Conservation (phyloP, 306 rosid species). For the Inga oerstediana region DNA sequence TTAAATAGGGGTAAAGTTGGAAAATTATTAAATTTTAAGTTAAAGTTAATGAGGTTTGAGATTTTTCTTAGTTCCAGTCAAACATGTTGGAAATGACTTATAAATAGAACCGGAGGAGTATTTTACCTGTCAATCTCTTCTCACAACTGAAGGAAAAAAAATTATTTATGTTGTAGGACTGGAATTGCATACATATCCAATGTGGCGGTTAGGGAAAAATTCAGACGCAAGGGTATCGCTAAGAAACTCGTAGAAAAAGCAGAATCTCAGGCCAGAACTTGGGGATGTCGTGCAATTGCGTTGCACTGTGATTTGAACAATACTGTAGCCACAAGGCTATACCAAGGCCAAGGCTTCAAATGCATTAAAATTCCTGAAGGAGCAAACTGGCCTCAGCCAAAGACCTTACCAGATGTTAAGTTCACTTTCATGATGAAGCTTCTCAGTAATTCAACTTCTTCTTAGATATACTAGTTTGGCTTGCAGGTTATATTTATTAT, state of each 20-base stretch:
- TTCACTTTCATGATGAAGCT: slow-evolving; percentile 98
- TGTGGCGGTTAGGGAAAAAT: slow-evolving; percentile 92
- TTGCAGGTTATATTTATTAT: slow-evolving; percentile 15
- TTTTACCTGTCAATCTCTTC: slow-evolving; percentile 14
- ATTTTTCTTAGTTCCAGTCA: no score
- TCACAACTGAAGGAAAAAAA: not conserved
- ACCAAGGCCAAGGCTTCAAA: slow-evolving; percentile 82
- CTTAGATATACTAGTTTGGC: slow-evolving; percentile 39
- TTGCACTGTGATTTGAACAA: slow-evolving; percentile 89
- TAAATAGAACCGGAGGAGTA: no score
- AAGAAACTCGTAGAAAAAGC: slow-evolving; percentile 79
- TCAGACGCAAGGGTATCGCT: slow-evolving; percentile 81
- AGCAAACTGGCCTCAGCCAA: slow-evolving; percentile 98
- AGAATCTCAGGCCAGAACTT: slow-evolving; percentile 82
- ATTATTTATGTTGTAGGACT: slow-evolving; percentile 54
- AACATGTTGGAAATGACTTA: no score
- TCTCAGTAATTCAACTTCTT: slow-evolving; percentile 50
- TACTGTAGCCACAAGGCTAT: slow-evolving; percentile 77
- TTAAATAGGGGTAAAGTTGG: no score
- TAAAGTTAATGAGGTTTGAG: no score
- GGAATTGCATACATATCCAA: slow-evolving; percentile 96
- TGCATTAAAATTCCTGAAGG: slow-evolving; percentile 83
- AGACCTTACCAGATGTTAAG: slow-evolving; percentile 72
- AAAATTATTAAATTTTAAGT: no score
- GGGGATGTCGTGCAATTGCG: slow-evolving; percentile 92